Base-by-base conservation (phyloP, 139 green algal genomes). In the Diplosphaera chodatii region DNA sequence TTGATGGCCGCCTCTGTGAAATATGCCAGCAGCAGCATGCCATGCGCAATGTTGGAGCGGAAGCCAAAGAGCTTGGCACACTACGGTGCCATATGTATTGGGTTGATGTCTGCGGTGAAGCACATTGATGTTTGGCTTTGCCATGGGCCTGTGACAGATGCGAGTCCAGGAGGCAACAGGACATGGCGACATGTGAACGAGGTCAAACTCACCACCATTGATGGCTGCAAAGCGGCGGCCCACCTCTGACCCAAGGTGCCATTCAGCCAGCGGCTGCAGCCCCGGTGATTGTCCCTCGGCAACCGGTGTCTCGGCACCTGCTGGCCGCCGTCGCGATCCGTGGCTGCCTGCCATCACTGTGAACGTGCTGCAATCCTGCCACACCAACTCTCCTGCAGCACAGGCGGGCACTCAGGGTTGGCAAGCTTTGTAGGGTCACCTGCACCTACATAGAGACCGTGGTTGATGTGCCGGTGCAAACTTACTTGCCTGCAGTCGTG, bases 101-200 rank as follows among this genome's bases (percentile, higher is more conserved):
- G 67, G 40, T 76, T 76, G 28, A 76, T 37, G 31, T 76, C 71
- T 59, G 48, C n/a, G n/a, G n/a, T n/a, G n/a, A n/a, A n/a, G n/a
- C n/a, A n/a, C n/a, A n/a, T n/a, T n/a, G n/a, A n/a, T n/a, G n/a
- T n/a, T n/a, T n/a, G n/a, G n/a, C n/a, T n/a, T n/a, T n/a, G n/a
- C n/a, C n/a, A n/a, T n/a, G n/a, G n/a, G n/a, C n/a, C n/a, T n/a
- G n/a, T n/a, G n/a, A n/a, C n/a, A n/a, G n/a, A n/a, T n/a, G n/a
- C n/a, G n/a, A n/a, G n/a, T n/a, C n/a, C n/a, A n/a, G n/a, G n/a
- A n/a, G n/a, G n/a, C n/a, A n/a, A n/a, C n/a, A n/a, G n/a, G n/a
- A n/a, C n/a, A n/a, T n/a, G n/a, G n/a, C n/a, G n/a, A n/a, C n/a
- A n/a, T n/a, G n/a, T n/a, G n/a, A n/a, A n/a, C n/a, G n/a, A n/a